Evolutionary conservation across 1,139 yeast genomes (phyloP), one percentile per base, ranked within the genome.

Genomic region (Kodamaea arcana): DNA sequence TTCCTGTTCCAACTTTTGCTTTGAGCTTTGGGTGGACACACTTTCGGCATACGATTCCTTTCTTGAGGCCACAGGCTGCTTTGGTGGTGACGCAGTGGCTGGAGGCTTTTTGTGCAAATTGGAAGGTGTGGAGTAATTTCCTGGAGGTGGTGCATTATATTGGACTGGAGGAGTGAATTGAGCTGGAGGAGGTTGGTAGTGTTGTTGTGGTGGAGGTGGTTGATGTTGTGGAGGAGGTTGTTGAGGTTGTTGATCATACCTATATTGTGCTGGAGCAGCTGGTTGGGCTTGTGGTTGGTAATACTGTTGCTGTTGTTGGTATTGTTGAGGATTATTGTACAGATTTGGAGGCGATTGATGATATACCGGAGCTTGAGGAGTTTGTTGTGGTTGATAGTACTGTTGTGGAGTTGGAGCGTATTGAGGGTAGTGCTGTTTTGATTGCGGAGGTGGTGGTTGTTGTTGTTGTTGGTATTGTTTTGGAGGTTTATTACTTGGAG

Each of bases 1-100:
- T 45, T 77, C 79, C 23, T 59, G 56, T 45, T 75, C 80, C 34
- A 77, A 50, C 29, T 69, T 56, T 33, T 66, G 69, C 45, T 65
- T 54, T 23, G 52, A 40, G 9, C 53, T 40, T 11, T 37, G 17
- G 3, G 36, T 13, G 33, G 27, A 31, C 20, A 21, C 12, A 16
- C 13, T 37, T 41, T 27, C 40, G 27, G 24, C 36, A 28, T 16
- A 40, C 15, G 30, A 24, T 15, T 27, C 25, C 26, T 26, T 26
- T 29, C 30, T 18, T 14, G 33, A 15, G 24, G 16, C 29, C 8
- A n/a, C 13, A 8, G 17, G 33, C 14, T 4, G 31, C 15, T 23
- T 27, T 17, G 27, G 31, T 4, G 26, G 22, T 12, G 40, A 10
- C 24, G 29, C 37, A 14, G 39, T 35, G 37, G 36, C 27, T 12